These are phyloP conservation scores for Cordyceps cateniannulata DNA, from an alignment of 2,329 filamentous ascomycete species.

Conservation along the genomic window DNA sequence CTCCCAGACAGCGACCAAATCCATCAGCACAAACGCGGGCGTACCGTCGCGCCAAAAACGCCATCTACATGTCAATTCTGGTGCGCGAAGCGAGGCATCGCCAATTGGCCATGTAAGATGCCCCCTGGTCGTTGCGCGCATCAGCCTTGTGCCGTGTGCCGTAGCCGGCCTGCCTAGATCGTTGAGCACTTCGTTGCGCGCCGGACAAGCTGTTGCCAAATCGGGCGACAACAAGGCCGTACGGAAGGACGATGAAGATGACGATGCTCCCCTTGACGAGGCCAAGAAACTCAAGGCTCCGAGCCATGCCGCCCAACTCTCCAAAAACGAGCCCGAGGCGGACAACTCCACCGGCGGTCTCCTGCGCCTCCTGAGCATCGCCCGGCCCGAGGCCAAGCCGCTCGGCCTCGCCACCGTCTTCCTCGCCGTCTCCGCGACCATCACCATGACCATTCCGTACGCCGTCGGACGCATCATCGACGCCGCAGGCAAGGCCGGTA, in stretches of 20 bases:
- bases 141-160: background rate
- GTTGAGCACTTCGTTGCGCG: background rate
- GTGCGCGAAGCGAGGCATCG: background rate
- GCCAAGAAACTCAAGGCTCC: constrained; percentile 53
- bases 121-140: background rate
- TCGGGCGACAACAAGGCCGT: constrained; percentile 26
- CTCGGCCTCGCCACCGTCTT: constrained; percentile 75
- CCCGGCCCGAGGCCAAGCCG: constrained; percentile 73
- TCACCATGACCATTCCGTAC: constrained; percentile 95
- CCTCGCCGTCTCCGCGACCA: constrained; percentile 81
- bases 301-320: constrained; percentile 79
- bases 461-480: constrained; percentile 95
- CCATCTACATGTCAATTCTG: background rate
- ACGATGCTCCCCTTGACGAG: constrained; percentile 53
- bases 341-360: constrained; percentile 61
- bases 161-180: background rate
- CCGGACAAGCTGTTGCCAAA: background rate
- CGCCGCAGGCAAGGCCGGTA: constrained; percentile 68
- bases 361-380: constrained; percentile 82
- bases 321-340: constrained; percentile 64
- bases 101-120: background rate
- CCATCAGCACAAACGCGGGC: background rate
- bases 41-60: background rate
- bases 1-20: background rate
- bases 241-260: constrained; percentile 62